Base-by-base conservation (phyloP, 352 stramenopile genomes). In the Phytophthora sp. region DNA sequence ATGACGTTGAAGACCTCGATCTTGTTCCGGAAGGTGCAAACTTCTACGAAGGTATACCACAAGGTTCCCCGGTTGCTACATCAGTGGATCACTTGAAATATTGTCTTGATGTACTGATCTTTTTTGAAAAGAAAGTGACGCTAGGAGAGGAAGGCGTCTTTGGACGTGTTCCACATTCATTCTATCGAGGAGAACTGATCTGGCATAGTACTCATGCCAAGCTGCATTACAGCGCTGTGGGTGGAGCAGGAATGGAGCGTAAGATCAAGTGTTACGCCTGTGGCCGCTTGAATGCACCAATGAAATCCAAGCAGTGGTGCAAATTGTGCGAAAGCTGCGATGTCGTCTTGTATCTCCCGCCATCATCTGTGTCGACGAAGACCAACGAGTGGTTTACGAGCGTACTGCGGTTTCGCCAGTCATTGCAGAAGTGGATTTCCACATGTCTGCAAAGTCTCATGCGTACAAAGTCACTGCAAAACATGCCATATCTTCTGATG, bases 121-220 rank as follows among this genome's bases (percentile, higher is more conserved):
- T 93, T 47, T 94, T 96, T 51, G 88, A 96, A 55, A 96, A 96
- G 54, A 84, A 94, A 41, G 84, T 94, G 9, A 93, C 85, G 4
- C 42, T 92, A 21, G 83, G 82, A 12, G 79, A 90, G 57, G 77
- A 80, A 47, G 76, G 76, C 7, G 53, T 90, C 1, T 92, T 94
- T 55, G 79, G 82, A 18, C 81, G 81, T 12, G 74, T 96, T 0
- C 88, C 88, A 7, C 69, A 89, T 27, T 91, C 86, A 21, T 93
- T 96, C 33, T 88, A 79, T 41, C 86, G 88, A 18, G 88, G 88
- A 2, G 86, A 96, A 53, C 58, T 93, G 2, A 63, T 92, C n/a
- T 87, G 86, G 79, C 78, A 92, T 18, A 80, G 59, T 7, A 65
- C 68, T 15, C 54, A 71, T 21, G 55, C 63, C 1, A 79, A 79